Base-by-base conservation (phyloP, 2,329 filamentous ascomycete genomes). In the Emmonsia crescens region DNA sequence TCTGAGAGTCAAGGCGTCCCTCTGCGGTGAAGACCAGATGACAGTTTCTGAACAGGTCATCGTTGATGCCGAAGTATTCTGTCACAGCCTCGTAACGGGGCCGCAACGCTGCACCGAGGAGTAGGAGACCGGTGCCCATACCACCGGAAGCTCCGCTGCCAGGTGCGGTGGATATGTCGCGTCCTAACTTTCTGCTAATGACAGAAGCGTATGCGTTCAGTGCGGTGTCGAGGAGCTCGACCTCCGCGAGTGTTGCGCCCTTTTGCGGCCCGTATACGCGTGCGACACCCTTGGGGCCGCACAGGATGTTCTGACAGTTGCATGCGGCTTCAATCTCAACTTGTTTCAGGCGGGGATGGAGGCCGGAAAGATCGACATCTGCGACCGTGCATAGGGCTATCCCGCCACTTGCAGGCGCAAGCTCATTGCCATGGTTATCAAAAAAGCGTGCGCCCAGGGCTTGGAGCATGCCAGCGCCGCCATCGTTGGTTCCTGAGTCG, bases 401-500 rank as follows among this genome's bases (percentile, higher is more conserved):
- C 14, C 79, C 79, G 36, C 79, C 79, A 14, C 63, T 67, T 12
- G 76, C 78, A 3, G 58, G 65, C 2, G 76, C 74, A 3, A 82
- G 67, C 31, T 71, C 66, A 3, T 66, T 57, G 1, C 76, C 78
- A 29, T 75, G 63, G 2, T 58, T 57, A 62, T 79, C 76, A 14
- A 79, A 63, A 19, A 82, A 72, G 1, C 73, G 72, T 2, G 73
- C 79, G 4, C 80, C 80, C 5, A 83, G 74, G 1, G 80, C 80
- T 64, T 83, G 80, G 9, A 81, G 76, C 79, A 83, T 82, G 16
- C 80, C 80, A 0, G 78, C 77, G 16, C 80, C 81, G 6, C 79
- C 80, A 62, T 82, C 80, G 44, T 79, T 81, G 5, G 80, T 82
- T 5, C 79, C 81, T 2, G 80, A 82, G 66, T 83, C 80, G 42